A percentile compares a stretch with the other conserved stretches of the same genome.
phyloP scores from a whole-genome alignment of 2,329 filamentous ascomycete genomes.

The Balansia obtecta region DNA sequence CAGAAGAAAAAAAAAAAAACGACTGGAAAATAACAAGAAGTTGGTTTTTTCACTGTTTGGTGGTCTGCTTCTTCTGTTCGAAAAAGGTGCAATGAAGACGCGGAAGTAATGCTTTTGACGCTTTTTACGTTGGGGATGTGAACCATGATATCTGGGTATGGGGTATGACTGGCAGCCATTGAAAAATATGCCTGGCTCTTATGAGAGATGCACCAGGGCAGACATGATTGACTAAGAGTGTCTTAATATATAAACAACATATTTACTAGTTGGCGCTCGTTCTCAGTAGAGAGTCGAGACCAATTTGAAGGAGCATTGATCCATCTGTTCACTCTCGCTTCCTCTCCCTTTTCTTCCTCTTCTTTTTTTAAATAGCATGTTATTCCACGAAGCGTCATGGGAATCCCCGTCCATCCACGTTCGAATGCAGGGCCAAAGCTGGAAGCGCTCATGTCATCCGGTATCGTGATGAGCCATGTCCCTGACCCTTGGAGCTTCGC shows the following conservation, averaged over 20 bases:
- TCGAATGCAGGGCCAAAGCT: too few species aligned
- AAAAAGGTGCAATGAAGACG: background rate
- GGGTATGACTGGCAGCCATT: background rate
- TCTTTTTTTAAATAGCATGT: too few species aligned
- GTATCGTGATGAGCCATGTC: too few species aligned
- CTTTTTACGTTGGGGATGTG: background rate
- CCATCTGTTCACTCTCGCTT: too few species aligned
- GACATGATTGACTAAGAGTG: background rate
- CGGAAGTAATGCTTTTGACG: background rate
- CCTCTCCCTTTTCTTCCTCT: background rate
- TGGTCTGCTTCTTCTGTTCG: background rate
- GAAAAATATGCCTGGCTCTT: background rate
- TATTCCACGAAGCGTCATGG: too few species aligned
- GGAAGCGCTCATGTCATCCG: too few species aligned
- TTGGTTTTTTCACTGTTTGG: background rate
- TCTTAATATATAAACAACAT: background rate
- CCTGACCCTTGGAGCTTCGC: too few species aligned
- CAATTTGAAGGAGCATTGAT: background rate
- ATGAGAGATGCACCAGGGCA: background rate
- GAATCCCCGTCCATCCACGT: too few species aligned
- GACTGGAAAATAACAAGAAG: background rate
- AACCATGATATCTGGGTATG: background rate
- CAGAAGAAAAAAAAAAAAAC: too few species aligned
- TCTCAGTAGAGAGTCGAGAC: background rate
- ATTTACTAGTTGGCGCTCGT: background rate